Percentiles rank a stretch among this genome's conserved stretches.
These are phyloP conservation scores for Penicillium arizonense DNA, from an alignment of 495 filamentous ascomycete species.

Conservation along the genomic window DNA sequence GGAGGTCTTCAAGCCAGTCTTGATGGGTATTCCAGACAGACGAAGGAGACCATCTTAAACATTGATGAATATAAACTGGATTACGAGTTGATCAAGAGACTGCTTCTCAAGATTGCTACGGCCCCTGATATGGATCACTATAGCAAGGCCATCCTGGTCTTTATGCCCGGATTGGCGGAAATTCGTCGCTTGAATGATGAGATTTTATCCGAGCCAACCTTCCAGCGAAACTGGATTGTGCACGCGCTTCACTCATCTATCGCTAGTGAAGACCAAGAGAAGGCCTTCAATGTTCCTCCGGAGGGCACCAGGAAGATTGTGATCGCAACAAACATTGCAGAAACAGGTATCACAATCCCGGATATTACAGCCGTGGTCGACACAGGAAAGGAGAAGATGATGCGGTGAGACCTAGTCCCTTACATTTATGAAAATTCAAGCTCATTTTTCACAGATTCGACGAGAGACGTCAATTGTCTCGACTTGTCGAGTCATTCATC, in stretches of 20 bases:
- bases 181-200: slow-evolving; percentile 86
- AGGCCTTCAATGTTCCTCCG: slow-evolving; percentile 82
- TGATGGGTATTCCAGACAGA: slow-evolving; percentile 70
- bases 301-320: slow-evolving; percentile 84
- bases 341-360: slow-evolving; percentile 96
- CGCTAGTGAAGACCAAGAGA: slow-evolving; percentile 93
- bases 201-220: slow-evolving; percentile 66
- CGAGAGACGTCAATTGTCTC: slow-evolving; percentile 84
- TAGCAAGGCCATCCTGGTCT: slow-evolving; percentile 91
- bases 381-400: slow-evolving; percentile 92
- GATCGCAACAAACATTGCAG: slow-evolving; percentile 93
- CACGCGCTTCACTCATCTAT: slow-evolving; percentile 91
- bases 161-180: slow-evolving; percentile 90
- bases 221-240: slow-evolving; percentile 71
- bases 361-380: slow-evolving; percentile 96
- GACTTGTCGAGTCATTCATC: slow-evolving; percentile 89
- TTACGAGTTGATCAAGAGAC: slow-evolving; percentile 72
- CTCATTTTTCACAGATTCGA: slow-evolving; percentile 55
- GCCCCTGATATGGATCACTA: slow-evolving; percentile 62
- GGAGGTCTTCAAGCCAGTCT: slow-evolving; percentile 49
- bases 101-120: slow-evolving; percentile 70
- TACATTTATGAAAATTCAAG: slow-evolving; percentile 16
- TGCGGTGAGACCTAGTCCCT: slow-evolving; percentile 49
- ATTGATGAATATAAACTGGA: slow-evolving; percentile 87
- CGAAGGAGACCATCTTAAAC: slow-evolving; percentile 66